A percentile compares a stretch with the other conserved stretches of the same genome.
phyloP scores from a whole-genome alignment of 2,329 filamentous ascomycete genomes.

The Thermoascus crustaceus region DNA sequence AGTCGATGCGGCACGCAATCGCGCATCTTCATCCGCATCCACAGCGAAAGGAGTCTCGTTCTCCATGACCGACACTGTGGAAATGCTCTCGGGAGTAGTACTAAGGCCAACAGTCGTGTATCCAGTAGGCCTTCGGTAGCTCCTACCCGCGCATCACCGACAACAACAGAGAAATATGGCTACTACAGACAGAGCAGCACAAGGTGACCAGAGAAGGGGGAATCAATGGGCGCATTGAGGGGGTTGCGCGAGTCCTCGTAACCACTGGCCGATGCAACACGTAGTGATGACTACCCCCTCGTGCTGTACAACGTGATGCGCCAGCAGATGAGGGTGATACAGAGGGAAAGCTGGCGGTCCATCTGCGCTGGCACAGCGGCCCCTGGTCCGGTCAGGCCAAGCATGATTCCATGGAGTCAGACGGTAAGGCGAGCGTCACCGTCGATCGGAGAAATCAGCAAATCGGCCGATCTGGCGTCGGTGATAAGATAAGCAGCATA shows the following conservation, averaged over 20 bases:
- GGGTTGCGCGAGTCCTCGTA: neutral
- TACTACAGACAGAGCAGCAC: neutral
- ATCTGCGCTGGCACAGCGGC: too few relatives aligned
- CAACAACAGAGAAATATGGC: neutral
- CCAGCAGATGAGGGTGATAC: too few relatives aligned
- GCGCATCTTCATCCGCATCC: constrained; percentile 26
- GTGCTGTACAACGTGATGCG: too few relatives aligned
- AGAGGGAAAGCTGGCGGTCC: neutral
- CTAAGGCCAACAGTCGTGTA: neutral
- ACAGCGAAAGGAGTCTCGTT: constrained; percentile 25
- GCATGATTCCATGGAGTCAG: neutral
- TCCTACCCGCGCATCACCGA: neutral
- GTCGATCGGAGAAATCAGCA: neutral
- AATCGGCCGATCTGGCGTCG: constrained; percentile 1
- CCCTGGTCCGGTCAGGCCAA: neutral
- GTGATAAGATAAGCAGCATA: neutral
- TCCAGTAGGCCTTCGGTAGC: constrained; percentile 1
- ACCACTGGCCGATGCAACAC: neutral
- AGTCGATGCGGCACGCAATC: constrained; percentile 12
- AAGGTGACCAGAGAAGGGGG: neutral
- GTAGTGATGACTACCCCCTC: neutral
- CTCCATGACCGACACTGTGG: constrained; percentile 18
- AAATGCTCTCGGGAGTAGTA: too few relatives aligned
- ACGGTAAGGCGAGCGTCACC: neutral
- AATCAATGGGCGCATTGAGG: neutral